Conservation (phyloP, 345 rosid species). For the Cardamine chenopodiifolia region DNA sequence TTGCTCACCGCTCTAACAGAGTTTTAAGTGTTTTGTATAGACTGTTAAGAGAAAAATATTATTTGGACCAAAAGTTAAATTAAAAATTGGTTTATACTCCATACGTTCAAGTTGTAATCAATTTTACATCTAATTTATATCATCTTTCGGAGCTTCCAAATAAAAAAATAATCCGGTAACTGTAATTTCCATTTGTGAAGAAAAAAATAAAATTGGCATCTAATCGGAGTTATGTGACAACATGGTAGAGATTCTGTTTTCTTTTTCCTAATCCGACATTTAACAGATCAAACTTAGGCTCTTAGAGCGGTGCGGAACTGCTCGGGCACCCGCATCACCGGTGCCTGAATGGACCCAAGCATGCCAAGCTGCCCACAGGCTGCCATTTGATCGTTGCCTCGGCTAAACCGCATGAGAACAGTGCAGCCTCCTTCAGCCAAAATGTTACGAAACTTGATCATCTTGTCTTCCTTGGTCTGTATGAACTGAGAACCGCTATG, state of each 20-base stretch:
- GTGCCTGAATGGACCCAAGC: slow-evolving; percentile 65
- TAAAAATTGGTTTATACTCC: neutral
- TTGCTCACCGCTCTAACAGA: slow-evolving; percentile 12
- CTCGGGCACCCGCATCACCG: slow-evolving; percentile 74
- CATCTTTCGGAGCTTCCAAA: neutral
- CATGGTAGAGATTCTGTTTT: neutral
- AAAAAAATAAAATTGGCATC: neutral
- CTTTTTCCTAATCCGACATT: neutral
- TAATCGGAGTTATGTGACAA: slow-evolving; percentile 19
- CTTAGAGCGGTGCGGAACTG: slow-evolving; percentile 64
- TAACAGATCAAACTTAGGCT: slow-evolving; percentile 28
- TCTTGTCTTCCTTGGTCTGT: slow-evolving; percentile 72
- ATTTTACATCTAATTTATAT: neutral
- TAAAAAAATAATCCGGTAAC: neutral
- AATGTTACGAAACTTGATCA: slow-evolving; percentile 74
- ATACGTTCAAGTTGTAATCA: neutral
- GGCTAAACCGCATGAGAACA: slow-evolving; percentile 69
- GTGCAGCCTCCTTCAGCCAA: slow-evolving; percentile 69
- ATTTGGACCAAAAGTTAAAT: neutral
- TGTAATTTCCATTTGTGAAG: neutral
- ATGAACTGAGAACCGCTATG: slow-evolving; percentile 76
- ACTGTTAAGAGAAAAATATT: neutral
- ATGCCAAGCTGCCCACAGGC: slow-evolving; percentile 98
- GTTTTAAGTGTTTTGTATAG: slow-evolving; percentile 14
- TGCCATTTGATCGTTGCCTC: slow-evolving; percentile 98